These are phyloP conservation scores for Ilex asprella DNA, from an alignment of 257 asterid genomes.

Conservation along the genomic window DNA sequence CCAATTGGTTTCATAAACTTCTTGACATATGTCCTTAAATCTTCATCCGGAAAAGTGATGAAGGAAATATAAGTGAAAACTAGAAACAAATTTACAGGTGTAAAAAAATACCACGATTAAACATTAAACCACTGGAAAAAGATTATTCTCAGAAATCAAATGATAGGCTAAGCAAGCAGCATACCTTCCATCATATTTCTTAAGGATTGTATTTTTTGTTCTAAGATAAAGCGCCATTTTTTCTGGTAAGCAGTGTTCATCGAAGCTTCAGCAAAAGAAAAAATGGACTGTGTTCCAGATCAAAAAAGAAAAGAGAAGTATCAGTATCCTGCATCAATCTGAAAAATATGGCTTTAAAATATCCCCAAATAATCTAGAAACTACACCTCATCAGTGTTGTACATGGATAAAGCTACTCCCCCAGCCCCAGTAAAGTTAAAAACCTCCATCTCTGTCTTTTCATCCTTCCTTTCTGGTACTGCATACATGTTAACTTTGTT, in stretches of 20 bases:
- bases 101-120: too few species aligned
- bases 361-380: background rate
- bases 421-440: slow-evolving; percentile 50
- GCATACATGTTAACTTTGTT: slow-evolving; percentile 16
- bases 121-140: too few species aligned
- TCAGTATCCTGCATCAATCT: background rate
- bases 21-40: slow-evolving; percentile 3
- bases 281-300: background rate
- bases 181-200: slow-evolving; percentile 6
- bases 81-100: too few species aligned
- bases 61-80: too few species aligned
- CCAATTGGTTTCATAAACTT: slow-evolving; percentile 2
- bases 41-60: background rate
- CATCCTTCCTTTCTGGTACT: slow-evolving; percentile 38
- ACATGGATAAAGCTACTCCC: slow-evolving; percentile 71
- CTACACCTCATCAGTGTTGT: slow-evolving; percentile 65
- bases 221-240: slow-evolving; percentile 2
- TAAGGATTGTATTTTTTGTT: background rate
- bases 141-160: too few species aligned
- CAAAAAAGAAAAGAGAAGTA: background rate
- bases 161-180: background rate
- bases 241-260: slow-evolving; percentile 5
- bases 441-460: slow-evolving; percentile 51
- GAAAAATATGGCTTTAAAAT: background rate
- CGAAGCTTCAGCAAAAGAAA: background rate